Conservation (phyloP, 1,284 basidiomycete genomes). For the Heterobasidion parviporum region DNA sequence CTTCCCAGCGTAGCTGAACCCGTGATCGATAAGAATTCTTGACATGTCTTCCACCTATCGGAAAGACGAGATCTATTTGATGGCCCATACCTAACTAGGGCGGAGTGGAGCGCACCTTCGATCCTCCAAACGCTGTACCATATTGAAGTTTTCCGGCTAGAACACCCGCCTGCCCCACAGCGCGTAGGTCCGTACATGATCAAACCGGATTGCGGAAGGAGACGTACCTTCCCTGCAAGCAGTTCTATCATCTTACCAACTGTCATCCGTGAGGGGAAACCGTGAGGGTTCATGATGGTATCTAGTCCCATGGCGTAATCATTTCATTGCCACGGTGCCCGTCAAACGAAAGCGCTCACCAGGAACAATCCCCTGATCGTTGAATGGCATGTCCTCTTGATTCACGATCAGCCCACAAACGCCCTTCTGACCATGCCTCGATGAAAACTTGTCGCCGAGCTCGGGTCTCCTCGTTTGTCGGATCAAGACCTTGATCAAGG, state of each 20-base stretch:
- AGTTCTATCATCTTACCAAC: conserved; percentile 99
- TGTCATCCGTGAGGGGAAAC: conserved; percentile 99
- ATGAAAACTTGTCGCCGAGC: conserved; percentile 98
- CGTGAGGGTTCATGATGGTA: conserved; percentile 99
- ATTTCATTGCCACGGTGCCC: background rate
- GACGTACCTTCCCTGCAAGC: conserved; percentile 82
- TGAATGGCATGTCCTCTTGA: conserved; percentile 99
- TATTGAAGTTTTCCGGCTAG: conserved; percentile 84
- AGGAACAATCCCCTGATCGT: conserved; percentile 91
- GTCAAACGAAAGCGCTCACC: conserved; percentile 36
- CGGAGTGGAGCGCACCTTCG: conserved; percentile 52
- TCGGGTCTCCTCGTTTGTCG: conserved; percentile 96
- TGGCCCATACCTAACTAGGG: conserved; percentile 1
- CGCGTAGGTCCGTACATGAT: background rate
- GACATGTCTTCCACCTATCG: conserved; percentile 96
- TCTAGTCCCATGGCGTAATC: conserved; percentile 38
- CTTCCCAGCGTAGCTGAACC: conserved; percentile 96
- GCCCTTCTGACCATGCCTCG: conserved; percentile 97
- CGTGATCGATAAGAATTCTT: conserved; percentile 87
- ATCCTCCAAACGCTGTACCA: conserved; percentile 95
- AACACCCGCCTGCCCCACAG: conserved; percentile 65
- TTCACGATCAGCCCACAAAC: conserved; percentile 98
- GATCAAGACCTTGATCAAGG: conserved; percentile 97
- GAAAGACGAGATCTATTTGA: conserved; percentile 1
- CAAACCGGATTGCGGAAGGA: conserved; percentile 1